Evolutionary conservation across 495 filamentous ascomycete genomes (phyloP), one percentile per base, ranked within the genome.

Genomic region (Polyplosphaeria fusca): DNA sequence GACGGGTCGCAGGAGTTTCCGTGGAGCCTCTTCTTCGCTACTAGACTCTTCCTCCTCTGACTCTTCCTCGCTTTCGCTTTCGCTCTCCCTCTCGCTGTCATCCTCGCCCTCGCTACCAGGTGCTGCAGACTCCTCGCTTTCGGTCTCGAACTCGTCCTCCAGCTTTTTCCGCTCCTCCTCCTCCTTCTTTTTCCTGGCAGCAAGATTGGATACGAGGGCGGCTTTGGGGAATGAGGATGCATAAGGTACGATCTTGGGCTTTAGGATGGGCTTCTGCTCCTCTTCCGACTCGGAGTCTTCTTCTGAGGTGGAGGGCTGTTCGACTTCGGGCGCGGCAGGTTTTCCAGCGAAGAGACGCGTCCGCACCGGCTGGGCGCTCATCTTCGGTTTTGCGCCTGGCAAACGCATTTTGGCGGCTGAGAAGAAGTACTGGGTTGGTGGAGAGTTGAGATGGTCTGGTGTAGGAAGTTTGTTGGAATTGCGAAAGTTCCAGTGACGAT

Each of bases 301-400:
- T 35, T 80, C 79, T 1, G 76, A 74, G 39, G 86, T 91, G 60
- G 84, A 82, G 19, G 45, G 85, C 62, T 85, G 82, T 63, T 84
- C 82, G 27, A 46, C 85, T 66, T 85, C 83, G 3, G 55, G 35
- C 7, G 79, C 84, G 40, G 85, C 70, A 22, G 86, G 73, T 73
- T 96, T 97, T 60, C 92, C 92, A 27, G 91, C 85, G 38, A 91
- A 83, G 69, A 96, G 87, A 22, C 94, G 86, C 9, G 88, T 79
- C 63, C 84, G 84, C 56, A 86, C 71, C 3, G 89, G 90, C 68
- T 98, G 96, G 39, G 89, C 89, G 63, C 92, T 96, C 92, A 98
- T 96, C 57, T 88, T 85, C 74, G 89, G 85, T 74, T 90, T 92
- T 9, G 58, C 2, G 4, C 20, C 40, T 20, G 50, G 27, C 28